Evolutionary conservation across 164 flowering plant genomes (phyloP), one percentile per base, ranked within the genome.

Genomic region (Vitis rupestris): DNA sequence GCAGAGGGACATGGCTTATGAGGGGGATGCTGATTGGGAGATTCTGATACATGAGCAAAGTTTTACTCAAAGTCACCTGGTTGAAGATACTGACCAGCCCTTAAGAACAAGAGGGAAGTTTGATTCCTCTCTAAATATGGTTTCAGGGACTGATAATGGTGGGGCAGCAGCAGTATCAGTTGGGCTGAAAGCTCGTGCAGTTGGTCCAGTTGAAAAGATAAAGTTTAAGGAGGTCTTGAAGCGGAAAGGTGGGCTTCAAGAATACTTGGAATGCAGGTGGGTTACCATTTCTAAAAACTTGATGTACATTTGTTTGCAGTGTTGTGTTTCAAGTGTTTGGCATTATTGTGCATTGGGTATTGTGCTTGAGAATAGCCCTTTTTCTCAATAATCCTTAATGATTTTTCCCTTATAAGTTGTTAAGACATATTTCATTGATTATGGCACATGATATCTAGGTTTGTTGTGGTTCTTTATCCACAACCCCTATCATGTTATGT

Each of bases 1-100:
- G 80, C 94, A 86, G 78, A 86, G 85, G 19, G 97, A 93, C 78
- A 96, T 96, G 99, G 90, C 98, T 65, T 96, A 93, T 80, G 99
- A 96, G 76, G 99, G 97, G 56, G 98, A 96, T 81, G 81, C 74
- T 70, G 94, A 85, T 76, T 93, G 98, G 99, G 96, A 94, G 31
- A 70, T 71, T 61, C 69, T 94, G 75, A 69, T 84, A 59, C 84
- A 82, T 58, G 94, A 74, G 66, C 84, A 78, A 65, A 78, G 79
- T 30, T 80, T 75, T 77, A 77, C 83, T 61, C 84, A 68, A 55
- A 76, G 68, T 70, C 72, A 81, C 48, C 76, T 63, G 17, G 63
- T 48, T 78, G 65, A 48, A 2, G 76, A 84, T 67, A 61, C 72
- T 64, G 84, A 82, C 30, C 72, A 65, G 16, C 37, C 72, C 11